Conservation (phyloP, 202 grass and related monocot species). For the Eragrostis tef region DNA sequence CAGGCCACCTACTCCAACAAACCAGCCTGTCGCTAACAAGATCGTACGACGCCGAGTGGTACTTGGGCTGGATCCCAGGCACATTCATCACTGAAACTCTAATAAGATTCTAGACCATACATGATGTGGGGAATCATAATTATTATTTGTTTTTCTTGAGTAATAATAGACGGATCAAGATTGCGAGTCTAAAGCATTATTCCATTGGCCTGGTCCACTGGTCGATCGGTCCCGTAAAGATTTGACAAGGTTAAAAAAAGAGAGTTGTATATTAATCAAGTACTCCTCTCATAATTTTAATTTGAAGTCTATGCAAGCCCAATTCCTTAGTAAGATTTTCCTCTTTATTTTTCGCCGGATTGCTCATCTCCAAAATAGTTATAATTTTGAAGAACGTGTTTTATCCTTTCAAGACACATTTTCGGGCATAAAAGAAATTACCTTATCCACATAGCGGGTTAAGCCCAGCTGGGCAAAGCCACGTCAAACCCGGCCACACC, state of each 20-base stretch:
- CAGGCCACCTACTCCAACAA: constrained; percentile 37
- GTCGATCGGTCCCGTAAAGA: neutral
- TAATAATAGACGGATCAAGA: neutral
- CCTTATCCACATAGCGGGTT: constrained; percentile 19
- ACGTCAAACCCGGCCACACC: too few species aligned
- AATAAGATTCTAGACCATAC: neutral
- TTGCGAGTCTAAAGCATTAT: constrained; percentile 8
- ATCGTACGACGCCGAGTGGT: neutral
- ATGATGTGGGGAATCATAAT: neutral
- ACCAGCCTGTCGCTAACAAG: neutral
- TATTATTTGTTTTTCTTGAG: neutral
- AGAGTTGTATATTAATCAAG: neutral
- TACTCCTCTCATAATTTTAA: neutral
- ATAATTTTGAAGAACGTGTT: neutral
- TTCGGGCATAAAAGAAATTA: neutral
- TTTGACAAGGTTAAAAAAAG: neutral
- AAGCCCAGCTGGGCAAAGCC: neutral
- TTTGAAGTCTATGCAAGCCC: neutral
- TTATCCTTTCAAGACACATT: neutral
- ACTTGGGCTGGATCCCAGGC: constrained; percentile 2
- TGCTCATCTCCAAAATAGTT: neutral
- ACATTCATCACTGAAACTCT: neutral
- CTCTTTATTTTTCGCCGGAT: too few species aligned
- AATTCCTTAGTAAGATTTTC: neutral
- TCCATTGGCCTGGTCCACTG: neutral